A percentile compares a stretch with the other conserved stretches of the same genome.
Evolutionary conservation across 2,329 filamentous ascomycete species (phyloP).

Genomic region (Botryotinia convoluta): DNA sequence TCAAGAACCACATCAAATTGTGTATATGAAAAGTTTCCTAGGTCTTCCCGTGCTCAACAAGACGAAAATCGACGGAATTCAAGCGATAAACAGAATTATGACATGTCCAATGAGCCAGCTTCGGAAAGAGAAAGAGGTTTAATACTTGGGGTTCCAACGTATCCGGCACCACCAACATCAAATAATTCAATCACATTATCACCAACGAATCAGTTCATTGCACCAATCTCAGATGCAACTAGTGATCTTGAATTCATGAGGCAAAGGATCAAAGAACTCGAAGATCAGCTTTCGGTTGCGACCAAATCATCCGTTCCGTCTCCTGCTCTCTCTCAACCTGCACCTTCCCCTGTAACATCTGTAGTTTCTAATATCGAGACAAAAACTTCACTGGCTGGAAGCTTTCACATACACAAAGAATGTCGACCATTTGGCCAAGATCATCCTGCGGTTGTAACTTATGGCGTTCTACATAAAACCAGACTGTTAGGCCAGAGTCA

Average conservation of each 20-base stretch:
- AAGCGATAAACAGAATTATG: neutral
- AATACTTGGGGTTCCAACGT: neutral
- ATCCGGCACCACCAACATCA: neutral
- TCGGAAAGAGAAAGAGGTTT: neutral
- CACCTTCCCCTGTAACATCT: neutral
- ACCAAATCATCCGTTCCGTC: neutral
- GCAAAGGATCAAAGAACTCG: neutral
- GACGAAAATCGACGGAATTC: neutral
- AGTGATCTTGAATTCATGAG: neutral
- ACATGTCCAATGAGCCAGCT: neutral
- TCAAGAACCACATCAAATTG: conserved; percentile 52
- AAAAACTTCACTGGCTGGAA: neutral
- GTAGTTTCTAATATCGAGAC: neutral
- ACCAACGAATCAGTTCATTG: neutral
- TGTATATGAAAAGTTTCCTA: conserved; percentile 44
- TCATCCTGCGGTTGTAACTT: conserved; percentile 39
- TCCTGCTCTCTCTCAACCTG: neutral
- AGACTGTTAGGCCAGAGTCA: conserved; percentile 57
- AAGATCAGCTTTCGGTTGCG: neutral
- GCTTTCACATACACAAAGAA: neutral
- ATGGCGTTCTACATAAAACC: conserved; percentile 53
- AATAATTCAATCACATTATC: neutral
- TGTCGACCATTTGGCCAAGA: conserved; percentile 36
- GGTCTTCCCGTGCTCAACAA: conserved; percentile 21
- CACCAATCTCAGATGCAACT: neutral